A percentile compares a stretch with the other conserved stretches of the same genome.
Evolutionary conservation across 345 rosid species (phyloP).

Genomic region (Hypericum perforatum): DNA sequence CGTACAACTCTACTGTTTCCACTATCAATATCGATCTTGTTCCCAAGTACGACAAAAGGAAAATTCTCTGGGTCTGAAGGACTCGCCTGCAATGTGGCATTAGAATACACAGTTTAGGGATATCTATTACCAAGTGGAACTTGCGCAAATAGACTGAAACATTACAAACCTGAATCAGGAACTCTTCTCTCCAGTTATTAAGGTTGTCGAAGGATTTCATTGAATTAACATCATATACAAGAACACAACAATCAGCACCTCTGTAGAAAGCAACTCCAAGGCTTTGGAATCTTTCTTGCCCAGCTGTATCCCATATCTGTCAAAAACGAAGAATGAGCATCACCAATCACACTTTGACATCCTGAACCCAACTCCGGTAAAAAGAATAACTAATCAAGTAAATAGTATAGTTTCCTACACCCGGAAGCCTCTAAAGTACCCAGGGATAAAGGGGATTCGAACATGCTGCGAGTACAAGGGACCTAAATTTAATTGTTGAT

Average conservation of each 20-base stretch:
- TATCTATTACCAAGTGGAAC: no score
- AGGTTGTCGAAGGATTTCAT: constrained; percentile 17
- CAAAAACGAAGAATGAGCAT: not conserved
- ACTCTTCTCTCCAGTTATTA: constrained; percentile 16
- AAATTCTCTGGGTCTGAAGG: constrained; percentile 33
- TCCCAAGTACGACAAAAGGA: constrained; percentile 32
- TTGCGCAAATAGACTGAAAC: no score
- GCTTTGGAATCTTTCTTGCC: constrained; percentile 17
- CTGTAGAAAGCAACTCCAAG: constrained; percentile 18
- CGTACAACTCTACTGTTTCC: constrained; percentile 31
- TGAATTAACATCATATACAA: constrained; percentile 15
- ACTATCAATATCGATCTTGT: constrained; percentile 27
- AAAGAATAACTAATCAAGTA: no score
- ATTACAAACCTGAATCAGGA: constrained; percentile 11
- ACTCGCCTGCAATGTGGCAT: constrained; percentile 17
- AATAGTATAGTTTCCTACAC: no score
- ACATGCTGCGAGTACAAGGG: no score
- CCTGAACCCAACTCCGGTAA: no score
- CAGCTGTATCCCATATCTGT: constrained; percentile 18
- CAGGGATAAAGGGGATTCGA: no score
- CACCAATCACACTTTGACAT: no score
- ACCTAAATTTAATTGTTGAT: no score
- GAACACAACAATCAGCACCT: constrained; percentile 17
- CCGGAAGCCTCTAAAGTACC: no score
- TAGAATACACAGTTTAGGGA: no score